Evolutionary conservation across 169 alveolate species (phyloP).

Genomic region (Cryptosporidium ubiquitum): DNA sequence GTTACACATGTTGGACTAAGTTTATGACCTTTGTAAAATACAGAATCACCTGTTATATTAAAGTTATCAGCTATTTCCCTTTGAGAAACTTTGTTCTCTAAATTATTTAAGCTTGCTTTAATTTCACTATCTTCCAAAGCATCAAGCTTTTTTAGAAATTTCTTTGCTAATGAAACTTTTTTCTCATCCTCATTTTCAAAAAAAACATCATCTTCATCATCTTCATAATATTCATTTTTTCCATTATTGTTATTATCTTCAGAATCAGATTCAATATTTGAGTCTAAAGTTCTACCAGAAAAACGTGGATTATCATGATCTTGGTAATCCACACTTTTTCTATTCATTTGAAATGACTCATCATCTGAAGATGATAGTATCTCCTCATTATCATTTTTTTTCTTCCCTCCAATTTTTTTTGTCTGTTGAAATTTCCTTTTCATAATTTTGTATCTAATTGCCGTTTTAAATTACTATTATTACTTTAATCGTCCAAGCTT

Average conservation of each 20-base stretch:
- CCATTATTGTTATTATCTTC: not conserved
- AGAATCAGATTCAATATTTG: not conserved
- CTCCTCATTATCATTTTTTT: conserved; percentile 17
- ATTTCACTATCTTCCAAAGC: not conserved
- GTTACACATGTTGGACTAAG: conserved; percentile 79
- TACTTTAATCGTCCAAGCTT: not conserved
- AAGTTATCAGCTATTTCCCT: conserved; percentile 41
- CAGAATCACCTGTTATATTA: not conserved
- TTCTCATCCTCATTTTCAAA: conserved; percentile 59
- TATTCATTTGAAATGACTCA: not conserved
- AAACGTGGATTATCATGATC: not conserved
- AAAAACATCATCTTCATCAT: conserved; percentile 27
- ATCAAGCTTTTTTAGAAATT: conserved; percentile 37
- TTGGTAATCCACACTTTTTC: not conserved
- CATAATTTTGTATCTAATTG: not conserved
- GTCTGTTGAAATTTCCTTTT: not conserved
- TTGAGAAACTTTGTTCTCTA: conserved; percentile 22
- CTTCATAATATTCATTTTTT: not conserved
- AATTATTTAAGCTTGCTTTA: not conserved
- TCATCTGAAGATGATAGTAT: conserved; percentile 58
- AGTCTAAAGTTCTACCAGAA: not conserved
- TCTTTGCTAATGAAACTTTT: conserved; percentile 40
- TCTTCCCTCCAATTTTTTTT: not conserved
- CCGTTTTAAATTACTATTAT: not conserved
- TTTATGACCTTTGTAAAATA: conserved; percentile 78